Evolutionary conservation across 1,284 basidiomycete species (phyloP), one percentile per base, ranked within the genome.

Genomic region (Peniophora sp.): DNA sequence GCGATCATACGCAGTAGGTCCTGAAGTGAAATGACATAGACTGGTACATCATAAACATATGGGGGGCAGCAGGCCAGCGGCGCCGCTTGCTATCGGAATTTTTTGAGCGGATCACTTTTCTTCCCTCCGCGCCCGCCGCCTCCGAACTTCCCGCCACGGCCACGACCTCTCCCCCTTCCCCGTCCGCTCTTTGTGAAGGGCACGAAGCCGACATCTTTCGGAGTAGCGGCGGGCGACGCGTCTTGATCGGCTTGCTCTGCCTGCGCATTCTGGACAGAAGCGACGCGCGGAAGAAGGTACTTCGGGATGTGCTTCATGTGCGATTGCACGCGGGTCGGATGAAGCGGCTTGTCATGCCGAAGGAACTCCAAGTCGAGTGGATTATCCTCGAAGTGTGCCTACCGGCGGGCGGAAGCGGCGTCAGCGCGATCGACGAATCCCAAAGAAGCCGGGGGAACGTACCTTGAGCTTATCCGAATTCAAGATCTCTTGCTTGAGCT

Each of bases 301-400:
- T 85, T 85, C 0, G 97, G 97, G 3, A 99, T 83, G 66, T 97
- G 91, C 66, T 97, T 97, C 80, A 99, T 88, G 63, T 99, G 96
- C 1, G 88, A 71, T 62, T 95, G 92, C 10, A 95, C 76, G 37
- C 93, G 76, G 18, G 87, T 86, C 0, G 92, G 90, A 62, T 96
- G 91, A 11, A 98, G 71, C 2, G 94, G 88, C 58, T 94, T 93
- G 68, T 99, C 97, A 67, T 99, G 97, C 5, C 92, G 83, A 27
- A 99, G 73, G 64, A 87, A 98, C 49, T 93, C 92, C 17, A 98
- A 74, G 63, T 98, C 96, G 8, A 92, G 75, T 0, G 97, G 97
- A 63, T 99, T 96, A 61, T 98, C 95, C 61, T 98, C 95, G 55
- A 99, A 99, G 67, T 99, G 96, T 1, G 94, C 90, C 91, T 97